Conservation (phyloP, 371 early-diverging fungal genomes). For the Conidiobolus incongruus region DNA sequence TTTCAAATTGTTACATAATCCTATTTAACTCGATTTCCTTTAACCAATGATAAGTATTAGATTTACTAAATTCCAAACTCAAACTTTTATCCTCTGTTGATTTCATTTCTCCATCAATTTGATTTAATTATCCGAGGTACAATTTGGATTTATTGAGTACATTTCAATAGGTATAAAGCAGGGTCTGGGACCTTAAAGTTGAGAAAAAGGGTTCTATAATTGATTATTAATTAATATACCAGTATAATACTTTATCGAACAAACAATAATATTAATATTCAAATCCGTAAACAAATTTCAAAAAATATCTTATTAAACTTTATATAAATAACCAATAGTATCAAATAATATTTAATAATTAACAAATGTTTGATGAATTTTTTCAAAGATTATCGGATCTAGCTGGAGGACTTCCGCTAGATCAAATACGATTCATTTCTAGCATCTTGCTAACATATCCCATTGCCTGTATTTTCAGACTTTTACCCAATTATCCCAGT, state of each 20-base stretch:
- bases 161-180: too few relatives aligned
- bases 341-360: too few relatives aligned
- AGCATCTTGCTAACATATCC: slow-evolving; percentile 14
- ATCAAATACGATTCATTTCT: slow-evolving; percentile 14
- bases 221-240: slow-evolving; percentile 37
- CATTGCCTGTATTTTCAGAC: slow-evolving; percentile 14
- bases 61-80: too few relatives aligned
- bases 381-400: slow-evolving; percentile 3
- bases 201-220: too few relatives aligned
- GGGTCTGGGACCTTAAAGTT: too few relatives aligned
- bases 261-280: slow-evolving; percentile 19
- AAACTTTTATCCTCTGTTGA: too few relatives aligned
- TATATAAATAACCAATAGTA: slow-evolving; percentile 53
- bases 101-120: too few relatives aligned
- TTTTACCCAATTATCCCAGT: slow-evolving; percentile 17
- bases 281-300: slow-evolving; percentile 24
- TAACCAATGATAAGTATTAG: too few relatives aligned
- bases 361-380: background rate
- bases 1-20: too few relatives aligned
- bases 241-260: slow-evolving; percentile 23
- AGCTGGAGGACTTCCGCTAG: slow-evolving; percentile 8
- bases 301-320: slow-evolving; percentile 35
- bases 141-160: too few relatives aligned
- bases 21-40: too few relatives aligned
- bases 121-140: too few relatives aligned